Conservation (phyloP, 768 basidiomycete genomes). For the Ramaria sp. region DNA sequence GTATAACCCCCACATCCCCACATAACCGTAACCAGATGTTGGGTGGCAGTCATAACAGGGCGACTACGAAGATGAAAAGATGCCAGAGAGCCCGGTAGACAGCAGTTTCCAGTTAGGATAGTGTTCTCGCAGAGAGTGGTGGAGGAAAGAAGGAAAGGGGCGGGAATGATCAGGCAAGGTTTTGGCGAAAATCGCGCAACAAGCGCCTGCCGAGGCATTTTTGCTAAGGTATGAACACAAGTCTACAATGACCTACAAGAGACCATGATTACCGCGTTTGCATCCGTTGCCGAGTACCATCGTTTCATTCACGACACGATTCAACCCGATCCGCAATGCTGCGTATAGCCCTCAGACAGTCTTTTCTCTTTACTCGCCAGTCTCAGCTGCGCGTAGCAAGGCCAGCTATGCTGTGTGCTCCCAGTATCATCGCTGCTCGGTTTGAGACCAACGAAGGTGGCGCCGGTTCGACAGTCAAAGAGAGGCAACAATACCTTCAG, state of each 20-base stretch:
- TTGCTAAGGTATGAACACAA: background rate
- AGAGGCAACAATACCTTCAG: constrained; percentile 30
- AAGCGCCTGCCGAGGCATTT: background rate
- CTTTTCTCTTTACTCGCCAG: background rate
- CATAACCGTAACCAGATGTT: too few species aligned
- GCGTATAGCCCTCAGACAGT: background rate
- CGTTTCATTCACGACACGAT: background rate
- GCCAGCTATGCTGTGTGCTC: background rate
- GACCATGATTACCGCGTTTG: background rate
- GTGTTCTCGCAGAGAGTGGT: background rate
- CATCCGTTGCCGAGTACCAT: background rate
- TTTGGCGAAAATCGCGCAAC: constrained; percentile 5
- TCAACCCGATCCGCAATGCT: background rate
- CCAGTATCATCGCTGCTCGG: background rate
- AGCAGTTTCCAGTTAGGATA: too few species aligned
- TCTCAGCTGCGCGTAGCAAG: too few species aligned
- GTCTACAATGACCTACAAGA: background rate
- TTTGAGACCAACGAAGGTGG: background rate
- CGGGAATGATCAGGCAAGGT: background rate
- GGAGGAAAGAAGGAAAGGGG: background rate
- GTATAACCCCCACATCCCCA: too few species aligned
- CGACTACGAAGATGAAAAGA: too few species aligned
- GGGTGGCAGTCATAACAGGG: too few species aligned
- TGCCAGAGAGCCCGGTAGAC: too few species aligned
- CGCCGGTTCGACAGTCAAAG: constrained; percentile 3